Conservation (phyloP, 805 yeast genomes). For the Huiozyma naganishii region DNA sequence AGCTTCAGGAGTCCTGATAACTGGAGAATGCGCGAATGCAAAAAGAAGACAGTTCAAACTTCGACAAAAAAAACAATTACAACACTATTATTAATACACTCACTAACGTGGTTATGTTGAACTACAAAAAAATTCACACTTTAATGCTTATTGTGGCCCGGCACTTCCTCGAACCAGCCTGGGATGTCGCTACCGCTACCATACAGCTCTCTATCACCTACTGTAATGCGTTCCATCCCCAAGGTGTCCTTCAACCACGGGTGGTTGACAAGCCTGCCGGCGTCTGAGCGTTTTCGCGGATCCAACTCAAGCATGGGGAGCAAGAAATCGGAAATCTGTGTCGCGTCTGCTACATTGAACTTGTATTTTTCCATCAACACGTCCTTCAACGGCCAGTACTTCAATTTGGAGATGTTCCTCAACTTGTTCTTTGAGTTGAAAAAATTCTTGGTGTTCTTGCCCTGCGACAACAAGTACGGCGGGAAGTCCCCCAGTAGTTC, state of each 20-base stretch:
- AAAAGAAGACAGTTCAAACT: too few species aligned
- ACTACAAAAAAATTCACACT: too few species aligned
- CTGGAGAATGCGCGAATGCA: too few species aligned
- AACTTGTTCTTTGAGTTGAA: slow-evolving; percentile 62
- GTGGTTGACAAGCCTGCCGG: slow-evolving; percentile 89
- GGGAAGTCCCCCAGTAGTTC: slow-evolving; percentile 72
- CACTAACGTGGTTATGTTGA: too few species aligned
- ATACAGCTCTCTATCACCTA: slow-evolving; percentile 61
- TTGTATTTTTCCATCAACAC: slow-evolving; percentile 83
- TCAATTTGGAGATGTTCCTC: slow-evolving; percentile 67
- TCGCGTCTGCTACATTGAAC: slow-evolving; percentile 55
- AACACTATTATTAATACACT: too few species aligned
- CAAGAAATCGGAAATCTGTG: slow-evolving; percentile 63
- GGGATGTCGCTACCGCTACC: slow-evolving; percentile 79
- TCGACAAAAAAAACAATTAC: too few species aligned
- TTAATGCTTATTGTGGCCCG: slow-evolving; percentile 31
- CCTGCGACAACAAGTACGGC: slow-evolving; percentile 42
- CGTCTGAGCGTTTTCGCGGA: slow-evolving; percentile 82
- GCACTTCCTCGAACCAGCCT: slow-evolving; percentile 77
- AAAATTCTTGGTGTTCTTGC: slow-evolving; percentile 50
- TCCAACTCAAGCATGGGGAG: slow-evolving; percentile 72
- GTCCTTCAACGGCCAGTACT: slow-evolving; percentile 79
- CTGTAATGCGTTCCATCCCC: slow-evolving; percentile 57
- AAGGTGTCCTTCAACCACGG: slow-evolving; percentile 70
- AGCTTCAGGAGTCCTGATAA: too few species aligned